Percentiles rank a stretch among this genome's conserved stretches.
phyloP scores from a whole-genome alignment of 192 early-diverging fungal genomes.

The Gigaspora rosea region DNA sequence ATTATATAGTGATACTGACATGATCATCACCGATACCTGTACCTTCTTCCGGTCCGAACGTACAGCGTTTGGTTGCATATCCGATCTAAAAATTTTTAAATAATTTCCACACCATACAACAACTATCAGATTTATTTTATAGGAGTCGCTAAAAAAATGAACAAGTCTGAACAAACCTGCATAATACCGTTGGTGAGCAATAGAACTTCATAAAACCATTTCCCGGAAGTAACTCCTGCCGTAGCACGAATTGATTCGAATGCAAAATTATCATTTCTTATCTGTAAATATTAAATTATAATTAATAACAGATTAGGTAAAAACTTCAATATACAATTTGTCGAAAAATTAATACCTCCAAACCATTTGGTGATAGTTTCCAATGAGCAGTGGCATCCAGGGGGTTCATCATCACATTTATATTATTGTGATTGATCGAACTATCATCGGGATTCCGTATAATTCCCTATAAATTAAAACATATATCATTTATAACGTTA shows the following conservation, averaged over 20 bases:
- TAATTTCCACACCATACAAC: background rate
- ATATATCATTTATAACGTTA: background rate
- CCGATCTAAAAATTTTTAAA: constrained; percentile 48
- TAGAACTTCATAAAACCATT: constrained; percentile 73
- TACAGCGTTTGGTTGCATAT: constrained; percentile 65
- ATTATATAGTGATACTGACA: constrained; percentile 38
- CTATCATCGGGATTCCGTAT: constrained; percentile 12
- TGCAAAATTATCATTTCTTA: constrained; percentile 75
- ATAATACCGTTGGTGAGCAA: constrained; percentile 73
- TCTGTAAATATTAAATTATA: constrained; percentile 34
- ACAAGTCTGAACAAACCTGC: constrained; percentile 42
- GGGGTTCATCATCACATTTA: constrained; percentile 56
- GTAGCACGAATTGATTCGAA: constrained; percentile 75
- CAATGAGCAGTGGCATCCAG: constrained; percentile 57
- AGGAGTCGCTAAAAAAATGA: background rate
- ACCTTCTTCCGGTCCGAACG: constrained; percentile 77
- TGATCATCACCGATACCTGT: constrained; percentile 71
- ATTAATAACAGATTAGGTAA: background rate
- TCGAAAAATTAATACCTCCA: constrained; percentile 40
- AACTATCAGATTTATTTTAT: background rate
- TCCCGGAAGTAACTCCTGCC: constrained; percentile 56
- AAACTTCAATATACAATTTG: background rate
- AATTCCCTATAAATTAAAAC: constrained; percentile 19
- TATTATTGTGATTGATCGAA: constrained; percentile 20
- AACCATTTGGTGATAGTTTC: constrained; percentile 54